Percentiles rank a stretch among this genome's conserved stretches.
Evolutionary conservation across 2,329 filamentous ascomycete species (phyloP).

Genomic region (Fusarium redolens): DNA sequence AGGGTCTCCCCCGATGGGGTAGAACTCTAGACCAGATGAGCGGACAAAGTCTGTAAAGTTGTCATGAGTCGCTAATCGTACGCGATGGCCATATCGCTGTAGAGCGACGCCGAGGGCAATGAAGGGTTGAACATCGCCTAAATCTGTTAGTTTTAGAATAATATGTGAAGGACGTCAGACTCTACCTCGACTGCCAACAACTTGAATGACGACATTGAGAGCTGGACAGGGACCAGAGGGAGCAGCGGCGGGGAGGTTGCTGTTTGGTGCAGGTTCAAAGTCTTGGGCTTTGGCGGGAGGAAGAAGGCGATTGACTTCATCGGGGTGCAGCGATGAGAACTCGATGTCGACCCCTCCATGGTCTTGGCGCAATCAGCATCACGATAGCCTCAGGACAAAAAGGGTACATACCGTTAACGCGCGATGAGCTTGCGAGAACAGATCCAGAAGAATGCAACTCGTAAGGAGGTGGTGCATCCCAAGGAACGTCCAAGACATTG

Average conservation of each 20-base stretch:
- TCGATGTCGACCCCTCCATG: background rate
- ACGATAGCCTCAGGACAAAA: background rate
- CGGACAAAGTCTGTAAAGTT: slow-evolving; percentile 11
- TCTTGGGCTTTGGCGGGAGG: background rate
- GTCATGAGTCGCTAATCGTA: slow-evolving; percentile 26
- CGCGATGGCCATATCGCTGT: slow-evolving; percentile 18
- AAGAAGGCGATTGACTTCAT: background rate
- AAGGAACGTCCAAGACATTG: background rate
- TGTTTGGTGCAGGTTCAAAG: background rate
- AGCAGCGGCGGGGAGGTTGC: background rate
- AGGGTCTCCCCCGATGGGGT: slow-evolving; percentile 23
- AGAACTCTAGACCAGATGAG: slow-evolving; percentile 10
- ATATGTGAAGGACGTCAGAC: fast-evolving
- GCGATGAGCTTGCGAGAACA: background rate
- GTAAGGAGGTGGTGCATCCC: background rate
- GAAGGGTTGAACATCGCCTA: slow-evolving; percentile 29
- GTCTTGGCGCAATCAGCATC: background rate
- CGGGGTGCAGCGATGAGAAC: background rate
- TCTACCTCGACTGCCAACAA: slow-evolving; percentile 25
- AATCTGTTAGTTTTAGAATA: background rate
- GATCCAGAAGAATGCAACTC: background rate
- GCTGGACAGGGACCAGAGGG: background rate
- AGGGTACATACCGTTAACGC: background rate
- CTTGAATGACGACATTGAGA: slow-evolving; percentile 25
- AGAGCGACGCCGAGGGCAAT: slow-evolving; percentile 19